These are phyloP conservation scores for Nidula microcarpa DNA, from an alignment of 768 basidiomycete species.

Conservation along the genomic window DNA sequence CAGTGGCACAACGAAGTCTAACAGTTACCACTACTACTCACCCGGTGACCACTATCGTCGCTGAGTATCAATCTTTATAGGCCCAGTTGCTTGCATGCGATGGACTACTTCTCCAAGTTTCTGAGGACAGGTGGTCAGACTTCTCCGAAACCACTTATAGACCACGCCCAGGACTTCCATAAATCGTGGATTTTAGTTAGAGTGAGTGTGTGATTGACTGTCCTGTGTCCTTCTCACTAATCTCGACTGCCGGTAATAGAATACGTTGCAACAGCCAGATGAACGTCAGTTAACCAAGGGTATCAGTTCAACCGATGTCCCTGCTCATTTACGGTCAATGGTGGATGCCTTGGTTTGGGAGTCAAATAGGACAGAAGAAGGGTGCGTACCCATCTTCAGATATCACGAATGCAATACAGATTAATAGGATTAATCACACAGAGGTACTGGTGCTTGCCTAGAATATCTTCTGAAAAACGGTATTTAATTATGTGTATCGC, in stretches of 20 bases:
- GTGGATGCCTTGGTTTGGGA: conserved; percentile 87
- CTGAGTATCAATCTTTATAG: too few relatives aligned
- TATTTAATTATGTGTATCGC: conserved; percentile 20
- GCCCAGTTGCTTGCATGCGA: conserved; percentile 14
- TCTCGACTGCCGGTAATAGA: conserved; percentile 33
- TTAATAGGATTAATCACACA: conserved; percentile 23
- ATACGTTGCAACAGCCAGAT: conserved; percentile 82
- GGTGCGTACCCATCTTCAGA: conserved; percentile 48
- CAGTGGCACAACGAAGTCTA: too few relatives aligned
- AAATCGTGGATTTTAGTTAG: conserved; percentile 74
- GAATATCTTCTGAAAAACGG: conserved; percentile 92
- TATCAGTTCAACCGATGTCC: conserved; percentile 79
- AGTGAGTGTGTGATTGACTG: conserved; percentile 33
- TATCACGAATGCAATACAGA: background rate
- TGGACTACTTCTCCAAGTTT: conserved; percentile 90
- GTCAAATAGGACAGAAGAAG: conserved; percentile 79
- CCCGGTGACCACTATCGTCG: too few relatives aligned
- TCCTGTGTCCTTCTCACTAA: too few relatives aligned
- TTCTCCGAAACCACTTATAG: conserved; percentile 48
- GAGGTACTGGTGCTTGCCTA: conserved; percentile 83
- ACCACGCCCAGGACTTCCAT: conserved; percentile 72
- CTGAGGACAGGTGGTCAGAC: conserved; percentile 44
- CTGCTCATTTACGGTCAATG: conserved; percentile 70
- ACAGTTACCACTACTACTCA: too few relatives aligned
- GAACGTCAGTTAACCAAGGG: conserved; percentile 84